Evolutionary conservation across 805 yeast species (phyloP).

Genomic region (Nakazawaea molendinolei): DNA sequence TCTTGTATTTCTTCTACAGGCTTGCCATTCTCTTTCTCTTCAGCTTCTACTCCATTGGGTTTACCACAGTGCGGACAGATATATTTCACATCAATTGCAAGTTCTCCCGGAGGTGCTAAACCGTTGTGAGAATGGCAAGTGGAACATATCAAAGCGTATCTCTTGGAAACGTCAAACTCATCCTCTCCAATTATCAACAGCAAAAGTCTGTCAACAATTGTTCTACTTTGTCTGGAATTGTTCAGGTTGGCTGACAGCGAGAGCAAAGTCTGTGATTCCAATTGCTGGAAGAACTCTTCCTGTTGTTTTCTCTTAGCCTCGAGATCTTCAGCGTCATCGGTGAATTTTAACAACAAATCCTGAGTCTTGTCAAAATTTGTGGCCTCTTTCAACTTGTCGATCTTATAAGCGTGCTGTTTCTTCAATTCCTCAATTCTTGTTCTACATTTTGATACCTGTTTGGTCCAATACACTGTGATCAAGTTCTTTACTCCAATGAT

Average conservation of each 20-base stretch:
- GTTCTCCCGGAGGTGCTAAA: conserved; percentile 64
- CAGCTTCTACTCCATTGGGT: conserved; percentile 21
- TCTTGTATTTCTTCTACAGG: not conserved
- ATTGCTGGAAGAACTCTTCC: conserved; percentile 31
- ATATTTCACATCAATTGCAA: conserved; percentile 45
- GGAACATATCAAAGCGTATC: conserved; percentile 69
- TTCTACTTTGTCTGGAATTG: conserved; percentile 12
- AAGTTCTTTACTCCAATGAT: conserved; percentile 13
- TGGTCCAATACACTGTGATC: conserved; percentile 15
- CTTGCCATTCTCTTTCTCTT: too few relatives aligned
- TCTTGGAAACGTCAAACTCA: conserved; percentile 49
- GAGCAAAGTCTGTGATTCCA: conserved; percentile 17
- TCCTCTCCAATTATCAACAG: conserved; percentile 51
- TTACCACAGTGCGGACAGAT: conserved; percentile 61
- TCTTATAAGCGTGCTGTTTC: conserved; percentile 29
- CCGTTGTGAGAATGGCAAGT: conserved; percentile 73
- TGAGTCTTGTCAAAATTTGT: conserved; percentile 75
- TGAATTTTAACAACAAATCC: conserved; percentile 60
- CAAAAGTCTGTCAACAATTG: conserved; percentile 29
- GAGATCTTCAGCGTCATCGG: conserved; percentile 42
- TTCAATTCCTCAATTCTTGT: conserved; percentile 19
- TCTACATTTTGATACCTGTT: conserved; percentile 18
- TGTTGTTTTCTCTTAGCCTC: conserved; percentile 33
- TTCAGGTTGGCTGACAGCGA: conserved; percentile 12
- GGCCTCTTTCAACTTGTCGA: conserved; percentile 31